Conservation (phyloP, 331 rosid genomes). For the Malus hybrid region DNA sequence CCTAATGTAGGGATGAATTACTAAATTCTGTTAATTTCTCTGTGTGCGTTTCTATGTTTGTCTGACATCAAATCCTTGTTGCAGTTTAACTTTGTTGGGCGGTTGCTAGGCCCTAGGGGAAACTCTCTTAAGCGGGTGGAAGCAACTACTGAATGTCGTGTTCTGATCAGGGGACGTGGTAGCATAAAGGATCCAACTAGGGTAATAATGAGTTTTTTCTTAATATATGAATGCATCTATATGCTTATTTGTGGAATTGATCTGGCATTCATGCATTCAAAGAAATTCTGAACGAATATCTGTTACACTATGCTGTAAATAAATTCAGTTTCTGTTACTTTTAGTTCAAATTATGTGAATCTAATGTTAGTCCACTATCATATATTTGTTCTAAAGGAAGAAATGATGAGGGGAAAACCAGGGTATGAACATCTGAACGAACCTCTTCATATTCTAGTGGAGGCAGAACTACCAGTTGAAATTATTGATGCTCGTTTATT, state of each 20-base stretch:
- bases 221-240: neutral
- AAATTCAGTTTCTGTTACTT: neutral
- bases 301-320: neutral
- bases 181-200: slow-evolving; percentile 90
- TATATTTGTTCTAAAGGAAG: slow-evolving; percentile 53
- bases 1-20: slow-evolving; percentile 54
- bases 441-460: slow-evolving; percentile 96
- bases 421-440: slow-evolving; percentile 97
- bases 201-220: slow-evolving; percentile 32
- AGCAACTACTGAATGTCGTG: slow-evolving; percentile 91
- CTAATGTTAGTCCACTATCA: neutral
- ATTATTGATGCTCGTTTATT: slow-evolving; percentile 77
- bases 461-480: slow-evolving; percentile 92
- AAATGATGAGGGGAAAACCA: slow-evolving; percentile 92
- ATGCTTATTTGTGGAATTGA: neutral
- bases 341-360: neutral
- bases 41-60: neutral
- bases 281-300: neutral
- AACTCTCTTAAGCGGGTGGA: slow-evolving; percentile 98
- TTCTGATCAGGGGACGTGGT: slow-evolving; percentile 95
- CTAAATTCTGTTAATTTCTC: neutral
- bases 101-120: slow-evolving; percentile 97
- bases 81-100: slow-evolving; percentile 97
- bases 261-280: neutral
- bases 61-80: slow-evolving; percentile 27